Evolutionary conservation across 495 filamentous ascomycete genomes (phyloP).

Genomic region (Articulospora tetracladia): DNA sequence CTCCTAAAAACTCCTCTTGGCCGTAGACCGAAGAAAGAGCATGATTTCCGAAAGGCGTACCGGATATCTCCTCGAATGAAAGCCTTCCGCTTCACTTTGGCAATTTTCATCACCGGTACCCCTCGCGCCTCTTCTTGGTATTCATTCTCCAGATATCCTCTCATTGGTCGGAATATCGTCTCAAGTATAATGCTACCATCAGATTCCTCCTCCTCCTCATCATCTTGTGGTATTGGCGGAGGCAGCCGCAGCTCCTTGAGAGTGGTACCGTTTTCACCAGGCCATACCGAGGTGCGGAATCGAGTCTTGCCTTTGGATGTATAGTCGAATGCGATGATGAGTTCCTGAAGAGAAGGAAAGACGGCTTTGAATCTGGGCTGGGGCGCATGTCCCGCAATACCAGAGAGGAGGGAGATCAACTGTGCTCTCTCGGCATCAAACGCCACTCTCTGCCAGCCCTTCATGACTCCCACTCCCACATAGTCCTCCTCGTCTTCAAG

Average conservation of each 20-base stretch:
- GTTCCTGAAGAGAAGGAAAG: slow-evolving; percentile 18
- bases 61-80: slow-evolving; percentile 21
- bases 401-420: slow-evolving; percentile 21
- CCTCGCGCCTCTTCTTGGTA: slow-evolving; percentile 4
- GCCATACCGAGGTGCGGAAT: slow-evolving; percentile 25
- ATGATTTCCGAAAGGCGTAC: slow-evolving; percentile 23
- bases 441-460: slow-evolving; percentile 21
- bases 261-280: slow-evolving; percentile 24
- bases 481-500: slow-evolving; percentile 21
- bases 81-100: slow-evolving; percentile 20
- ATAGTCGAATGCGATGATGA: slow-evolving; percentile 24
- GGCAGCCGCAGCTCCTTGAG: slow-evolving; percentile 4
- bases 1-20: slow-evolving; percentile 21
- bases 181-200: background rate
- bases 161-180: slow-evolving; percentile 19
- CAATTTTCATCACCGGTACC: slow-evolving; percentile 12
- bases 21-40: slow-evolving; percentile 20
- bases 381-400: slow-evolving; percentile 17
- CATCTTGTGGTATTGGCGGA: background rate
- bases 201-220: background rate
- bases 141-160: slow-evolving; percentile 17
- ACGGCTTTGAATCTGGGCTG: slow-evolving; percentile 21
- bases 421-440: slow-evolving; percentile 26
- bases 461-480: slow-evolving; percentile 15
- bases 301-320: slow-evolving; percentile 21